phyloP scores from a whole-genome alignment of 176 grass and related monocot genomes.

The Carex scoparia region DNA sequence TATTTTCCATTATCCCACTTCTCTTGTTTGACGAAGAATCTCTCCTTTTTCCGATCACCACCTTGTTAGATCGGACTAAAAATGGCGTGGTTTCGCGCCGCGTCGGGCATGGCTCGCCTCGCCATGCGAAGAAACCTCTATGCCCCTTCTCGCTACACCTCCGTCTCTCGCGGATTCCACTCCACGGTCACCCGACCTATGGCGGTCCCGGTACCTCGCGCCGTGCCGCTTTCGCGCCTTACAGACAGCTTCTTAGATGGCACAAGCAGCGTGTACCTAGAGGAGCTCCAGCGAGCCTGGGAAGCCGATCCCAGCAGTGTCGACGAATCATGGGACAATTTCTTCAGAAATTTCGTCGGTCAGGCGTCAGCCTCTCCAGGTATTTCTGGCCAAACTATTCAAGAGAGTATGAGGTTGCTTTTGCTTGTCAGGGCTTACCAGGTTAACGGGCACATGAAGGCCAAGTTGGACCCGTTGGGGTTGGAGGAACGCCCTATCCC shows the following conservation, averaged over 20 bases:
- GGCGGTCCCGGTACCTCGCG: constrained; percentile 39
- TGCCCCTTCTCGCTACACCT: constrained; percentile 16
- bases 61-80: not conserved
- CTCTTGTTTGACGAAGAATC: not conserved
- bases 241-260: constrained; percentile 74
- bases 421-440: constrained; percentile 79
- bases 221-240: constrained; percentile 63
- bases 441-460: constrained; percentile 91
- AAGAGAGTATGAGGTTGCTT: constrained; percentile 80
- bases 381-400: constrained; percentile 75
- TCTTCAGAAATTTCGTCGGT: constrained; percentile 75
- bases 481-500: constrained; percentile 53
- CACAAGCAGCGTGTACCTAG: constrained; percentile 73
- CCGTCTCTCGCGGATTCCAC: constrained; percentile 33
- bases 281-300: constrained; percentile 78
- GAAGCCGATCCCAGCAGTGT: constrained; percentile 62
- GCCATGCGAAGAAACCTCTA: constrained; percentile 39
- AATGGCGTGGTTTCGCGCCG: constrained; percentile 74
- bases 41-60: not conserved
- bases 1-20: not conserved
- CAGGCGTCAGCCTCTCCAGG: constrained; percentile 35
- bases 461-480: constrained; percentile 62
- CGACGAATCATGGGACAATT: constrained; percentile 82
- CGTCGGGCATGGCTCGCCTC: constrained; percentile 49
- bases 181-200: constrained; percentile 29